Percentiles rank a stretch among this genome's conserved stretches.
These are phyloP conservation scores for Tetracladium setigerum DNA, from an alignment of 495 filamentous ascomycete genomes.

Conservation along the genomic window DNA sequence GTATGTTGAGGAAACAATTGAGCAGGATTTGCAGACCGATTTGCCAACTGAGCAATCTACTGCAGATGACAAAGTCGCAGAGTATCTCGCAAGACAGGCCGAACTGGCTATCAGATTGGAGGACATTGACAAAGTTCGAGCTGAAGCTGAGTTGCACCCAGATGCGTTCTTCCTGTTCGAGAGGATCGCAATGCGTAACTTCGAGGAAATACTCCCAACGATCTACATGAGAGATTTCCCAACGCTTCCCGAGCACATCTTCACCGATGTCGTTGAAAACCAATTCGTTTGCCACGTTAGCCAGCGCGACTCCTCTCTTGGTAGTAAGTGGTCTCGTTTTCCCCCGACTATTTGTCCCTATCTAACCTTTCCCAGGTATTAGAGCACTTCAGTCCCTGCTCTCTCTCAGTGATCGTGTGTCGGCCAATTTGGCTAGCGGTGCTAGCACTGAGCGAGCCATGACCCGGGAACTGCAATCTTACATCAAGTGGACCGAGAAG, in stretches of 20 bases:
- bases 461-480: constrained; percentile 9
- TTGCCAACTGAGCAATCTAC: constrained; percentile 3
- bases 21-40: background rate
- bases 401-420: constrained; percentile 12
- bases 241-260: constrained; percentile 51
- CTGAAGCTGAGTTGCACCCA: constrained; percentile 33
- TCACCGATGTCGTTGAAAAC: constrained; percentile 34
- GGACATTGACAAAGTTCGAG: constrained; percentile 11
- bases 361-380: constrained; percentile 8
- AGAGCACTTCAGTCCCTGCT: constrained; percentile 16
- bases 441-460: constrained; percentile 11
- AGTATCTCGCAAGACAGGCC: constrained; percentile 19
- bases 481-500: constrained; percentile 21
- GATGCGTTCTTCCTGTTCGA: constrained; percentile 49
- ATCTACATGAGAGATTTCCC: constrained; percentile 54
- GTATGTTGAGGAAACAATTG: constrained; percentile 1
- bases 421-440: constrained; percentile 1
- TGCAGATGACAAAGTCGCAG: constrained; percentile 17
- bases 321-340: constrained; percentile 11
- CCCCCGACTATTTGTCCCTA: background rate
- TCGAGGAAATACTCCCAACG: constrained; percentile 47
- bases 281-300: constrained; percentile 38
- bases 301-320: background rate
- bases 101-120: constrained; percentile 17
- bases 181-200: constrained; percentile 49